Percentiles rank a stretch among this genome's conserved stretches.
Evolutionary conservation across 306 rosid species (phyloP).

Genomic region (Bauhinia variegata): DNA sequence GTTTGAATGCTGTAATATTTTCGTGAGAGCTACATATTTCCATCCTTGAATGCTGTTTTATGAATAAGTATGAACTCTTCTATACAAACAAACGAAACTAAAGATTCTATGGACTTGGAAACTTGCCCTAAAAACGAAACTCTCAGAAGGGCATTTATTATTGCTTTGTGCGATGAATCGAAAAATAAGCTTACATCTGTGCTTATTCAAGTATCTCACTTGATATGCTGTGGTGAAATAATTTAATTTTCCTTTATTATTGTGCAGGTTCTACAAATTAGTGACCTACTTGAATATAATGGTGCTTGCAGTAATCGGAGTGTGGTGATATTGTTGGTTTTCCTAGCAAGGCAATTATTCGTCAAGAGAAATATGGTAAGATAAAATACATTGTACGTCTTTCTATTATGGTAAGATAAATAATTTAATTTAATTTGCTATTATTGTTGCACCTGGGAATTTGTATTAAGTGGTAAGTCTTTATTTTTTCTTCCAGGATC

Average conservation of each 20-base stretch:
- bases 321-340: conserved; percentile 85
- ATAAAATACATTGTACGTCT: too few relatives aligned
- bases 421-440: too few relatives aligned
- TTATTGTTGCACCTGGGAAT: conserved; percentile 15
- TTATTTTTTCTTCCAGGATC: conserved; percentile 54
- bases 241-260: conserved; percentile 8
- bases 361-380: conserved; percentile 86
- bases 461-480: conserved; percentile 7
- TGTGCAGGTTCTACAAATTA: conserved; percentile 79
- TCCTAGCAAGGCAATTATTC: conserved; percentile 84
- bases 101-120: too few relatives aligned
- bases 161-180: too few relatives aligned
- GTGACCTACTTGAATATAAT: conserved; percentile 81
- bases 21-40: background rate
- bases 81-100: background rate
- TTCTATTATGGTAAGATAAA: conserved; percentile 73
- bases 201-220: conserved; percentile 20
- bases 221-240: background rate
- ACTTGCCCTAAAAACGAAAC: too few relatives aligned
- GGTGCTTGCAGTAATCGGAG: conserved; percentile 76
- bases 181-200: too few relatives aligned
- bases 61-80: background rate
- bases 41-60: background rate
- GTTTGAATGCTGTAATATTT: background rate
- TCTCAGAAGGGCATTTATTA: too few relatives aligned